A percentile compares a stretch with the other conserved stretches of the same genome.
These are phyloP conservation scores for Zymoseptoria tritici DNA, from an alignment of 2,329 filamentous ascomycete genomes.

Conservation along the genomic window DNA sequence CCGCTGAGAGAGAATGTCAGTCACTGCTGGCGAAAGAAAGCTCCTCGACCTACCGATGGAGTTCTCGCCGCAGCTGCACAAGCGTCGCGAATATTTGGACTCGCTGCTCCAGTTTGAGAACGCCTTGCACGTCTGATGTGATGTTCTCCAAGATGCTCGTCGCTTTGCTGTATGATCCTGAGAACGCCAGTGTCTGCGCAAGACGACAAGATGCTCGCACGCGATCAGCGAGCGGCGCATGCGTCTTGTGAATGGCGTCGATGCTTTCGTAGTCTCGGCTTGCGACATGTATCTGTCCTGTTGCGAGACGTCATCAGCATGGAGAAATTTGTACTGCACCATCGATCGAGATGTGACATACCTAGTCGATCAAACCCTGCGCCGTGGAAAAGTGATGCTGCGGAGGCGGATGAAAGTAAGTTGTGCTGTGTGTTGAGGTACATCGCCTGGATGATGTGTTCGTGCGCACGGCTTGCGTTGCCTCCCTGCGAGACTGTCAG, in stretches of 20 bases:
- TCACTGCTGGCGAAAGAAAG: neutral
- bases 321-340: neutral
- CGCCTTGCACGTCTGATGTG: constrained; percentile 55
- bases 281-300: constrained; percentile 51
- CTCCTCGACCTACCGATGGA: constrained; percentile 42
- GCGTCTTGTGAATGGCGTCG: constrained; percentile 60
- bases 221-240: constrained; percentile 65
- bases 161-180: constrained; percentile 65
- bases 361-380: constrained; percentile 72
- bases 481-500: constrained; percentile 12
- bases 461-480: constrained; percentile 51
- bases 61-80: constrained; percentile 56
- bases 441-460: constrained; percentile 73
- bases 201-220: constrained; percentile 67
- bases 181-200: constrained; percentile 57
- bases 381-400: constrained; percentile 64
- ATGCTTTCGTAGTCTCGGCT: constrained; percentile 64
- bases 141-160: constrained; percentile 53
- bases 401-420: constrained; percentile 63
- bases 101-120: constrained; percentile 71
- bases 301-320: constrained; percentile 1
- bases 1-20: constrained; percentile 34
- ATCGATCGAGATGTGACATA: constrained; percentile 23
- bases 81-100: constrained; percentile 61
- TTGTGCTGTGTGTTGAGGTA: constrained; percentile 74